A percentile compares a stretch with the other conserved stretches of the same genome.
phyloP scores from a whole-genome alignment of 257 asterid genomes.

The Apocynum venetum region DNA sequence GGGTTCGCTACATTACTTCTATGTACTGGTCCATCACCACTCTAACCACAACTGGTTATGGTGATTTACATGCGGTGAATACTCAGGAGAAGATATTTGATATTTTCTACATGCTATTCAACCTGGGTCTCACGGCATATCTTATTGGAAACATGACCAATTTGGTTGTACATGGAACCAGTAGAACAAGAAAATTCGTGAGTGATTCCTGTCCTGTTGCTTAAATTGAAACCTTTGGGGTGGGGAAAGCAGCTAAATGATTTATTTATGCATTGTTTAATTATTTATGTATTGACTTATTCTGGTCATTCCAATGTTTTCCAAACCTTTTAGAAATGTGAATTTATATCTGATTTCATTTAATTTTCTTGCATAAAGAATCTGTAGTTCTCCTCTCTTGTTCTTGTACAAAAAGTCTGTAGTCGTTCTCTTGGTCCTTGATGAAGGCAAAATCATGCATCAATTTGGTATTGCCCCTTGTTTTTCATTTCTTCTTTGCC shows the following conservation, averaged over 20 bases:
- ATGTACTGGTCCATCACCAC: conserved; percentile 73
- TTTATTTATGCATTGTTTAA: not conserved
- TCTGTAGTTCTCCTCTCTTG: not conserved
- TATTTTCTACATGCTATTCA: conserved; percentile 55
- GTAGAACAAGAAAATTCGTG: conserved; percentile 68
- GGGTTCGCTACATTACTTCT: conserved; percentile 43
- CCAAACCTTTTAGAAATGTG: not conserved
- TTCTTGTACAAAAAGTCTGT: not conserved
- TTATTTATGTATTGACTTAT: not conserved
- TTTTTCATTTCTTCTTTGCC: not conserved
- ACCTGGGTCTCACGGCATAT: conserved; percentile 69
- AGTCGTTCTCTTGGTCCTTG: not conserved
- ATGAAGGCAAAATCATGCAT: not conserved
- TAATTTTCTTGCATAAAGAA: not conserved
- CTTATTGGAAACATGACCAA: conserved; percentile 87
- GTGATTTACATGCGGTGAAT: conserved; percentile 68
- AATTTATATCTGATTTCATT: not conserved
- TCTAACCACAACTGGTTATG: conserved; percentile 65
- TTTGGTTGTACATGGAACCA: conserved; percentile 76
- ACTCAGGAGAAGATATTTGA: conserved; percentile 51
- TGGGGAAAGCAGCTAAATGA: no score
- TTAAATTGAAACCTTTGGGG: not conserved
- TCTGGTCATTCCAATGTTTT: not conserved
- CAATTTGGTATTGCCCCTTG: not conserved
- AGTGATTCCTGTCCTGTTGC: conserved; percentile 23